Conservation (phyloP, 2,329 filamentous ascomycete species). For the Talaromyces verruculosus region DNA sequence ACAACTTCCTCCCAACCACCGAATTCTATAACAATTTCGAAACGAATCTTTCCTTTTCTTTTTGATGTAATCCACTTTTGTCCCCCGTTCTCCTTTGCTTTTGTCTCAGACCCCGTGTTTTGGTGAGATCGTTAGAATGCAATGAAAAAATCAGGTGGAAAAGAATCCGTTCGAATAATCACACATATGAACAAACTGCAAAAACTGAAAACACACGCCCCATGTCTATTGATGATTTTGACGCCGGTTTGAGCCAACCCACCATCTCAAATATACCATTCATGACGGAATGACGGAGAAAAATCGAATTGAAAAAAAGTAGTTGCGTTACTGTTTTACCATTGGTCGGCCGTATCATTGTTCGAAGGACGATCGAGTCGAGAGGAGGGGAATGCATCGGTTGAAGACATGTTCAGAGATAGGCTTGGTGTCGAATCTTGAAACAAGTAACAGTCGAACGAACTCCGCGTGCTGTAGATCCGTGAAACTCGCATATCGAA, state of each 20-base stretch:
- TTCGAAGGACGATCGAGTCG: conserved; percentile 15
- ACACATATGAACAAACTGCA: conserved; percentile 20
- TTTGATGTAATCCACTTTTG: conserved; percentile 10
- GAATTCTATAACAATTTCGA: conserved; percentile 13
- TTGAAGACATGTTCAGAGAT: neutral
- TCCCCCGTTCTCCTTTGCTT: conserved; percentile 1
- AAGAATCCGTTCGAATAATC: conserved; percentile 38
- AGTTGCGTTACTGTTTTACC: conserved; percentile 22
- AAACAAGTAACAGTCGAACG: neutral
- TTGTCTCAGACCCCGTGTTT: neutral
- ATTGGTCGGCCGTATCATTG: conserved; percentile 30
- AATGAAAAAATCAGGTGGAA: neutral
- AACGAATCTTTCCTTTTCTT: conserved; percentile 10
- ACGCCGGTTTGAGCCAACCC: conserved; percentile 42
- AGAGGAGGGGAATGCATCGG: neutral
- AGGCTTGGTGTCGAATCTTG: neutral
- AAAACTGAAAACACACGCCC: conserved; percentile 36
- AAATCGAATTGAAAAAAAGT: conserved; percentile 21
- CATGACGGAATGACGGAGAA: conserved; percentile 33
- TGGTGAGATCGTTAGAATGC: neutral
- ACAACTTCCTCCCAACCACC: conserved; percentile 10
- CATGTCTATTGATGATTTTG: conserved; percentile 41
- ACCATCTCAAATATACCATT: conserved; percentile 34
- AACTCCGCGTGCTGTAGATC: conserved; percentile 15
- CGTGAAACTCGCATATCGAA: neutral